Base-by-base conservation (phyloP, 108 stramenopile species). In the Pelagomonas calceolata region DNA sequence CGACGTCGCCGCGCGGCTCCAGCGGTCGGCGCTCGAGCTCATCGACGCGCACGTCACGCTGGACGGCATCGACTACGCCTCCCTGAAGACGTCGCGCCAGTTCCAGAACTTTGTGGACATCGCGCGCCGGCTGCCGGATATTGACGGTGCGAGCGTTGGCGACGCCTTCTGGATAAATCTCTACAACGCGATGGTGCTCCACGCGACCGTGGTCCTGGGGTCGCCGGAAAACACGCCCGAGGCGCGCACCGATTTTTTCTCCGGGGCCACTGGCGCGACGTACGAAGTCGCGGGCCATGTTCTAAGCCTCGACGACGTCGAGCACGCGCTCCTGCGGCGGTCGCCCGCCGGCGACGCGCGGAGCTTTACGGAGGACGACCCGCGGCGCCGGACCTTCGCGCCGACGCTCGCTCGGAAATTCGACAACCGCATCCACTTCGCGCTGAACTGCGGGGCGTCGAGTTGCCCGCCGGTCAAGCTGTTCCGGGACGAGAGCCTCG, bases 121-220 rank as follows among this genome's bases (percentile, higher is more conserved):
- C 29, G 37, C 69, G 14, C 7, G 7, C 21, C 51, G 51, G 51
- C 51, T 60, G 21, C 26, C 36, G n/a, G 36, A 36, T 29, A 4
- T 39, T 29, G 36, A 4, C 30, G 34, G 31, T 12, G 34, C 31
- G 67, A 34, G 10, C 15, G 5, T 68, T 9, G 68, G 36, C 36
- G 64, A 74, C 34, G 87, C 87, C 10, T 87, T 86, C 64, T 72
- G 76, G 16, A 80, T 91, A 30, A 91, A 91, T 73, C 4, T 89
- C 4, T 91, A 91, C 82, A 91, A 88, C 77, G 73, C 88, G 63
- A 80, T 87, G 82, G 84, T 89, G 71, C 84, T 82, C 35, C 88
- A 88, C 70, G 76, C 76, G 4, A 74, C 69, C 32, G 39, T 12
- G 39, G 9, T 43, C 39, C 39, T 43, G 9, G 39, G 39, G 39